A percentile compares a stretch with the other conserved stretches of the same genome.
Evolutionary conservation across 768 basidiomycete species (phyloP).

Genomic region (Coprinopsis cinerea): DNA sequence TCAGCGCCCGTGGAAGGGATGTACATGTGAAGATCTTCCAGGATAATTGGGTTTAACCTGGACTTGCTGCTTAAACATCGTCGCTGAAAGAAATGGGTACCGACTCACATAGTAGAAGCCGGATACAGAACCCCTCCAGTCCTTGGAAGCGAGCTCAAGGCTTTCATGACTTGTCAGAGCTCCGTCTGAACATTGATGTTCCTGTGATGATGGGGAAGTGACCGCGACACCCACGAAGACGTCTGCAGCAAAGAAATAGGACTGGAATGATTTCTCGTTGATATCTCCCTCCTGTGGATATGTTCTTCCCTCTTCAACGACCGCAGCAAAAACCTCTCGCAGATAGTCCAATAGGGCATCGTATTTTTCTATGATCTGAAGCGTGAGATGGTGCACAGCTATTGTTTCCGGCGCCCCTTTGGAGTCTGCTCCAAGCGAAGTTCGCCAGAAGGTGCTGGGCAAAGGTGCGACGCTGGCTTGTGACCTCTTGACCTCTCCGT

Average conservation of each 20-base stretch:
- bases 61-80: conserved; percentile 8
- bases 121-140: conserved; percentile 65
- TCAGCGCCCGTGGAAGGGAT: conserved; percentile 23
- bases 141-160: neutral
- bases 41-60: conserved; percentile 86
- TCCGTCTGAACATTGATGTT: too few species aligned
- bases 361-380: conserved; percentile 30
- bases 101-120: conserved; percentile 71
- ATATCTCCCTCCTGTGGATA: conserved; percentile 78
- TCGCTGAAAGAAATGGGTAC: neutral
- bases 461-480: conserved; percentile 22
- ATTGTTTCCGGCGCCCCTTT: conserved; percentile 22
- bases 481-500: conserved; percentile 51
- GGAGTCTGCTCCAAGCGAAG: conserved; percentile 8
- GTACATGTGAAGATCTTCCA: conserved; percentile 82
- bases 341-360: conserved; percentile 58
- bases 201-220: neutral
- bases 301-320: conserved; percentile 69
- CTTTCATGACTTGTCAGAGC: neutral
- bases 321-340: conserved; percentile 56
- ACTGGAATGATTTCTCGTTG: conserved; percentile 50
- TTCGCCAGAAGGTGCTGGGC: conserved; percentile 43
- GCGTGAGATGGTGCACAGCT: conserved; percentile 48
- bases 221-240: conserved; percentile 58
- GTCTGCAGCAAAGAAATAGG: conserved; percentile 75